Conservation (phyloP, 305 asterid genomes). For the Solanum aculeatissimum region DNA sequence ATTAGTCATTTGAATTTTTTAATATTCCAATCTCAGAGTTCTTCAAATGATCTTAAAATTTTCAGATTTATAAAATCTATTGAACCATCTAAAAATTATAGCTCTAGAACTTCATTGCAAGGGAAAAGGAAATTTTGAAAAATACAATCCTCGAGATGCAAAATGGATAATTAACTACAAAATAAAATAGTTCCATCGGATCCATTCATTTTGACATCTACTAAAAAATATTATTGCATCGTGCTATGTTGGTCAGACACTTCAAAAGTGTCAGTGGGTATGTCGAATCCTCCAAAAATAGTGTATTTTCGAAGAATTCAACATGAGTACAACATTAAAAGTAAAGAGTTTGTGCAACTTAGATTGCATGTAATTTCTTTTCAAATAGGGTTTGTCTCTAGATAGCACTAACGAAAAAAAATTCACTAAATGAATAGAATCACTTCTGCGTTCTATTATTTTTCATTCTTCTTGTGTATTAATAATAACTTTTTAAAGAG, state of each 20-base stretch:
- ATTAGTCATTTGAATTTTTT: not conserved
- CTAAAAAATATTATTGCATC: not conserved
- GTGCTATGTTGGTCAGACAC: no score
- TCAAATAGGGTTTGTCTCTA: not conserved
- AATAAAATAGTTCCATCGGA: not conserved
- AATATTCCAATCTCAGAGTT: not conserved
- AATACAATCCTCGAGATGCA: not conserved
- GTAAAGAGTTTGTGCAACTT: no score
- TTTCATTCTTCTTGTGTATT: not conserved
- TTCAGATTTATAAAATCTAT: not conserved
- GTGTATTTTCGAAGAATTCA: no score
- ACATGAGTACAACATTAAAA: no score
- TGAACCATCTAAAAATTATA: not conserved
- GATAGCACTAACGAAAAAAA: not conserved
- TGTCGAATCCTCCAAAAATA: no score
- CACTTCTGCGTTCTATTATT: not conserved
- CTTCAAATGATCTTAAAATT: not conserved
- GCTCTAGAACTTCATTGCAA: not conserved
- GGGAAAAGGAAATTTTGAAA: not conserved
- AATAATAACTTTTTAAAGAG: not conserved
- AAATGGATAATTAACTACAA: not conserved
- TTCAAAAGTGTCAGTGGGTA: no score
- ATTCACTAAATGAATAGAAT: not conserved
- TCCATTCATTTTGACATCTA: not conserved
- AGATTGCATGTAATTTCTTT: not conserved